Evolutionary conservation across 257 asterid genomes (phyloP), one percentile per base, ranked within the genome.

Genomic region (Apocynum venetum): DNA sequence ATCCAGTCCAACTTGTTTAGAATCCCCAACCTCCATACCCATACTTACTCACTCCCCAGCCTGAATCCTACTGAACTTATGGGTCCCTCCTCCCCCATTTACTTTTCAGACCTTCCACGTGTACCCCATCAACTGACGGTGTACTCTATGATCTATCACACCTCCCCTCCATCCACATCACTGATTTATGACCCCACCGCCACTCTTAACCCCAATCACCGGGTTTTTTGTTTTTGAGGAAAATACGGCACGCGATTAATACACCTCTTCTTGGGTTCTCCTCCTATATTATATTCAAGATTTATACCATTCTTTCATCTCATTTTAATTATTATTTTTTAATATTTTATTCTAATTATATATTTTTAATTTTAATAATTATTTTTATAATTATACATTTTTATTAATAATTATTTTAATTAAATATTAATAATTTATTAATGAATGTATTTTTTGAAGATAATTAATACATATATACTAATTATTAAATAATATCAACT

Each of bases 71-170:
- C 76, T 76, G 70, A 78, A 53, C 72, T 35, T 72, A 48, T 67
- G 81, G 48, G 72, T 75, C 84, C 76, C 64, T 63, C 57, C 63
- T 15, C 10, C 51, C 56, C 48, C 7, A 51, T 44, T 47, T 20
- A 59, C 85, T 81, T 81, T 86, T 84, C 87, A 77, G 86, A 6
- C 67, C 68, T 47, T 85, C 87, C 88, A 89, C 86, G 89, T 85
- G 91, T 85, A 72, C 75, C 72, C 80, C 88, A 77, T 83, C 86
- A 81, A 80, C 25, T 74, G 88, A 63, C 83, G 86, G 88, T 85
- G 79, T 70, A 49, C 75, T 74, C 10, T 71, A 64, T 78, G 70
- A 14, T 74, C 10, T 71, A 64, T 78, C 73, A 14, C 77, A 56
- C 10, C 57, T 70, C 80, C 2, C 80, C 2, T 41, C 67, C 78